Base-by-base conservation (phyloP, 1,139 yeast species). In the Candida smagusa region DNA sequence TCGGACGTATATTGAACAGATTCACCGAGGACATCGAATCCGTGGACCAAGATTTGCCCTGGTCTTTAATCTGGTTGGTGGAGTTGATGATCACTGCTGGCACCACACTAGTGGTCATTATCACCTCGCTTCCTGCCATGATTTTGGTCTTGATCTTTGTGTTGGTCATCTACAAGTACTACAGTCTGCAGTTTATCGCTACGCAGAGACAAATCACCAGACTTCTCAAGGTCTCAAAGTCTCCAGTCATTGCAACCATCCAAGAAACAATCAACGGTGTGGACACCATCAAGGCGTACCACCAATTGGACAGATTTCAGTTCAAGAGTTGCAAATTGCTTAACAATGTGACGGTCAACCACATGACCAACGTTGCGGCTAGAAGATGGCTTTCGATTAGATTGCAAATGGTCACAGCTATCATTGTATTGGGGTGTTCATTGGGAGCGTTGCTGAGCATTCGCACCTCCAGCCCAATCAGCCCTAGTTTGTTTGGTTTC, bases 331-430 rank as follows among this genome's bases (percentile, higher is more conserved):
- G 2, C 52, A 35, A 29, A 7, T 54, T 33, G 47, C 61, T 25
- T 55, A 63, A 38, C 19, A 35, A 38, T 24, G 34, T 46, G 44
- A 7, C 56, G 50, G 38, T 44, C 52, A 9, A 50, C 45, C 27
- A 53, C 53, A 24, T 54, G 44, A 44, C 57, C 11, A 56, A 52
- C 36, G 52, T 54, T 12, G 49, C 53, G 11, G 48, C 59, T 38
- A 63, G 60, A 38, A 59, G 72, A 41, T 67, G 73, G 73, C 56
- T 67, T 31, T 59, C 68, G 2, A 58, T 65, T 58, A 55, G 72
- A 43, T 57, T 67, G 37, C 69, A 63, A 42, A 52, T 55, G 6
- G 61, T 66, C 31, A 61, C 71, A 7, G 57, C 71, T 1, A 27
- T 60, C 19, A 56, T 67, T 28, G 58, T 65, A 5, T 61, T 56